Percentiles rank a stretch among this genome's conserved stretches.
Evolutionary conservation across 1,284 basidiomycete species (phyloP).

Genomic region (Sporisorium sorghi): DNA sequence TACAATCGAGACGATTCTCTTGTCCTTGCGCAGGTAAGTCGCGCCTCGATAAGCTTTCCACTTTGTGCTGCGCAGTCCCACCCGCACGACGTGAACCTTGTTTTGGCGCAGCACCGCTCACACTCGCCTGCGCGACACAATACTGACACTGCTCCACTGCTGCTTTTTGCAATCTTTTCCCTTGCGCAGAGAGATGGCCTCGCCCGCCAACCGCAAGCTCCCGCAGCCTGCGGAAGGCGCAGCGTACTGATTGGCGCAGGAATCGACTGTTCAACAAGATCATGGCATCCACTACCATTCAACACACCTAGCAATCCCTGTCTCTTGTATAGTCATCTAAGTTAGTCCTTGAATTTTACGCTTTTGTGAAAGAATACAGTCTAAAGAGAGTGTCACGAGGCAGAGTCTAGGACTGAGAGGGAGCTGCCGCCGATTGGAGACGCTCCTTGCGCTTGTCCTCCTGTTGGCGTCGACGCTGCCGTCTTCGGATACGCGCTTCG

Average conservation of each 20-base stretch:
- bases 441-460: conserved; percentile 50
- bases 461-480: conserved; percentile 58
- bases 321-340: neutral
- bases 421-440: conserved; percentile 21
- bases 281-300: too few relatives aligned
- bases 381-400: too few relatives aligned
- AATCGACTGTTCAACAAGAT: conserved; percentile 6
- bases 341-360: too few relatives aligned
- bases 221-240: conserved; percentile 90
- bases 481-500: conserved; percentile 62
- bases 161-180: neutral
- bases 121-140: neutral
- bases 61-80: conserved; percentile 16
- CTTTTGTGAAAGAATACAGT: too few relatives aligned
- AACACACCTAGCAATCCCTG: too few relatives aligned
- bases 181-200: conserved; percentile 84
- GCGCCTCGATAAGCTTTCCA: neutral
- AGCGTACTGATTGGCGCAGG: conserved; percentile 49
- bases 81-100: conserved; percentile 6
- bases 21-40: conserved; percentile 65
- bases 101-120: conserved; percentile 15
- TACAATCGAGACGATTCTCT: conserved; percentile 66
- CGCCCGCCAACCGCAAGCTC: conserved; percentile 88
- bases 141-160: conserved; percentile 3
- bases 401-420: conserved; percentile 12